Evolutionary conservation across 805 yeast genomes (phyloP).

Genomic region (Suhomyces sp.): DNA sequence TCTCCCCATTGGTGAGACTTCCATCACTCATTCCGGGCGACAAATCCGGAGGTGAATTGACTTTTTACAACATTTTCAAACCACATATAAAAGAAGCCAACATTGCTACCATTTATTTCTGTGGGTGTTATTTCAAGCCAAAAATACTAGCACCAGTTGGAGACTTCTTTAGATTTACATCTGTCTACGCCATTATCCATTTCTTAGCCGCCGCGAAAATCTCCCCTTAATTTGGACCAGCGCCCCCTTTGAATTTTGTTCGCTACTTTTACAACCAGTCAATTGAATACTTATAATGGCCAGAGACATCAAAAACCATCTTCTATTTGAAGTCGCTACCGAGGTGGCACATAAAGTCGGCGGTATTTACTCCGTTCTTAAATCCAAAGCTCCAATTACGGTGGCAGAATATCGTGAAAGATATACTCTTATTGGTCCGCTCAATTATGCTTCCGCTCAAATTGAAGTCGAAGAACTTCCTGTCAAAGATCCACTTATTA

Average conservation of each 20-base stretch:
- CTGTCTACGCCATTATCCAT: neutral
- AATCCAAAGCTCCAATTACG: constrained; percentile 95
- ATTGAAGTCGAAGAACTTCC: constrained; percentile 79
- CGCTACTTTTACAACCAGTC: neutral
- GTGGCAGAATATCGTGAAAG: constrained; percentile 88
- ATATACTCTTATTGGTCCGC: constrained; percentile 84
- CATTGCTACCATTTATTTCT: neutral
- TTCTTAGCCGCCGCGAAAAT: neutral
- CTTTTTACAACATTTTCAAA: neutral
- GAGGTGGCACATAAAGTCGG: constrained; percentile 98
- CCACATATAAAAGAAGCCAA: constrained; percentile 1
- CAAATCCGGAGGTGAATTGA: constrained; percentile 1
- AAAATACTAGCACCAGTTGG: neutral
- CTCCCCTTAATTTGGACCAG: neutral
- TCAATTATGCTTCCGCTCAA: constrained; percentile 68
- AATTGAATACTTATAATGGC: constrained; percentile 42
- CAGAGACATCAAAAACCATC: constrained; percentile 83
- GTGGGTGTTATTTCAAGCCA: neutral
- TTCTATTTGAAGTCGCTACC: constrained; percentile 91
- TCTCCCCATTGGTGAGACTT: constrained; percentile 5
- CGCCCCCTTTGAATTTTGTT: neutral
- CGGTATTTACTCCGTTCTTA: constrained; percentile 94
- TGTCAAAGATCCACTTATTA: constrained; percentile 52
- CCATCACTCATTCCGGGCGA: constrained; percentile 3
- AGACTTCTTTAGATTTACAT: neutral